Conservation (phyloP, 176 grass and related monocot species). For the Bonia amplexicaulis region DNA sequence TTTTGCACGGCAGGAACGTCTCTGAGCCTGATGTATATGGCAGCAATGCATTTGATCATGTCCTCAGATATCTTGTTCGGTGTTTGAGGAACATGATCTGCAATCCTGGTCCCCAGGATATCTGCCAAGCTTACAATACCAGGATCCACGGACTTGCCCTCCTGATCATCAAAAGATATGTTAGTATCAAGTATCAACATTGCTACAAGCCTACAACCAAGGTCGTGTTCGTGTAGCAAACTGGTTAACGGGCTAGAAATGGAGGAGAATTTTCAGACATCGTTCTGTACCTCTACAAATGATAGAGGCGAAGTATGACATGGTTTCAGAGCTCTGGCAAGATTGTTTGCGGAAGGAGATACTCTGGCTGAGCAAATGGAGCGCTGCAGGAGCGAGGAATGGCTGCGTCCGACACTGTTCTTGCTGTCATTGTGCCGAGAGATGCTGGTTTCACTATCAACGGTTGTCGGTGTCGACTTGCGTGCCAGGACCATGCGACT, state of each 20-base stretch:
- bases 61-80: conserved; percentile 91
- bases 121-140: conserved; percentile 71
- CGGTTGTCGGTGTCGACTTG: conserved; percentile 42
- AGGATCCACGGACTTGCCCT: conserved; percentile 41
- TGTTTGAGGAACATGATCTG: conserved; percentile 87
- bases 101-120: conserved; percentile 83
- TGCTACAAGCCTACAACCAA: background rate
- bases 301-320: conserved; percentile 74
- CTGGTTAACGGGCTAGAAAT: background rate
- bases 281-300: conserved; percentile 58
- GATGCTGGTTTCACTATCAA: conserved; percentile 18
- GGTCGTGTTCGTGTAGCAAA: background rate
- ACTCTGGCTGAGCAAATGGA: conserved; percentile 70
- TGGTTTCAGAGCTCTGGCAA: conserved; percentile 66
- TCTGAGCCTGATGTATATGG: conserved; percentile 62
- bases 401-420: conserved; percentile 51
- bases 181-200: conserved; percentile 14
- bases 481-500: conserved; percentile 37
- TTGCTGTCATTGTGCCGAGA: conserved; percentile 20
- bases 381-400: conserved; percentile 73
- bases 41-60: conserved; percentile 79
- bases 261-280: background rate
- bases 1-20: conserved; percentile 28
- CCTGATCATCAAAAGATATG: conserved; percentile 41
- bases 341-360: conserved; percentile 62